phyloP scores from a whole-genome alignment of 176 grass and related monocot genomes.

The Oryza punctata region DNA sequence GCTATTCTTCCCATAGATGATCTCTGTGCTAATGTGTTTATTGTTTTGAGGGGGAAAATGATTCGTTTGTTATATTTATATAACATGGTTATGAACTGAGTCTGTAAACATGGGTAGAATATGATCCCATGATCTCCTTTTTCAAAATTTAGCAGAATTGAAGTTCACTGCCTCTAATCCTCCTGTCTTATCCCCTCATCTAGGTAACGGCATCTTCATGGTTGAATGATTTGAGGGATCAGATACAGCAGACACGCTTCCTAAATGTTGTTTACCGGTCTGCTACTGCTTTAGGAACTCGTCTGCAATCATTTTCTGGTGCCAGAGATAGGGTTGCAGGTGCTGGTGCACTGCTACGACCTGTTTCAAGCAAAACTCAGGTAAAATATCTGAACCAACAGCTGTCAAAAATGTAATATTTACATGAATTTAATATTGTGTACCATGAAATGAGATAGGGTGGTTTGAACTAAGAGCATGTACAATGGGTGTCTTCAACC shows the following conservation, averaged over 20 bases:
- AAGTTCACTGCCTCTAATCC: constrained; percentile 23
- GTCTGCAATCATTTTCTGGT: constrained; percentile 76
- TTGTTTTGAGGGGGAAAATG: background rate
- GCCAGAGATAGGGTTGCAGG: constrained; percentile 91
- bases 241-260: constrained; percentile 87
- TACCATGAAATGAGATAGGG: background rate
- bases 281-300: constrained; percentile 90
- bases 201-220: constrained; percentile 98
- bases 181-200: constrained; percentile 34
- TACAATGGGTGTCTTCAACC: no score
- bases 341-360: constrained; percentile 73
- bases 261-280: constrained; percentile 96
- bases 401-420: constrained; percentile 21
- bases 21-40: background rate
- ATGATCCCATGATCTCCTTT: background rate
- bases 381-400: constrained; percentile 51
- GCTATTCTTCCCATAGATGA: constrained; percentile 20
- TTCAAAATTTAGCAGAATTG: constrained; percentile 2
- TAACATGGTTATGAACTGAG: background rate
- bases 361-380: constrained; percentile 95
- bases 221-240: constrained; percentile 99
- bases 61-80: constrained; percentile 10
- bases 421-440: constrained; percentile 24
- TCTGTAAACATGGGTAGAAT: constrained; percentile 1
- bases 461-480: constrained; percentile 32